Base-by-base conservation (phyloP, 75 land plant genomes). In the Chamaecyparis obtusa region DNA sequence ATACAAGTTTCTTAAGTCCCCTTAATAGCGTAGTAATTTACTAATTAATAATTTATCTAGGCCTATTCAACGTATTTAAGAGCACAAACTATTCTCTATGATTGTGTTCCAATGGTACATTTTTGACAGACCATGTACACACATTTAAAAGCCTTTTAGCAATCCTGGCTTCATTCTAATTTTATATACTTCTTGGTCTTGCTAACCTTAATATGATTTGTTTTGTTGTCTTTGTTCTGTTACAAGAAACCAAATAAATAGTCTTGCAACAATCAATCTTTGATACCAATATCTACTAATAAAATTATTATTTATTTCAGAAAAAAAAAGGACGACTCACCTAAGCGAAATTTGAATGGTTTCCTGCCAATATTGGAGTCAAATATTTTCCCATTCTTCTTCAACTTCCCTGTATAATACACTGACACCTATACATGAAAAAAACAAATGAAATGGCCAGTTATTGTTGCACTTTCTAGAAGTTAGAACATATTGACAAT, bases 261-360 rank as follows among this genome's bases (percentile, higher is more conserved):
- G 21, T 78, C 27, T 86, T 77, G 80, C 37, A 84, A n/a, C 27
- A 19, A 77, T 3, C 37, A 64, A 35, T 9, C 15, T 44, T 87
- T 84, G 30, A 6, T 16, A 46, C 32, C 16, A 16, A 44, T 30
- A 86, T 43, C 17, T 44, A 32, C 72, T 77, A 77, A 19, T 7
- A 64, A 84, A 86, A 86, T 2, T 19, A 2, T 21, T 37, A 9
- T 21, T 15, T 77, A 37, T 0, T 19, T 78, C 46, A 39, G 21
- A 24, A 86, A 37, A 72, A 39, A 35, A 33, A 7, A n/a, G 60
- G 37, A 77, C 15, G 0, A 60, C 74, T 27, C 92, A 96, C 98
- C 99, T 91, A 98, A 87, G 72, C 97, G 93, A 88, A 98, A 98
- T 76, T 91, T 90, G n/a, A 98, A 98, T 5, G 99, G 95, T 79